Percentiles rank a stretch among this genome's conserved stretches.
These are phyloP conservation scores for Whalleya microplaca DNA, from an alignment of 2,329 filamentous ascomycete species.

Conservation along the genomic window DNA sequence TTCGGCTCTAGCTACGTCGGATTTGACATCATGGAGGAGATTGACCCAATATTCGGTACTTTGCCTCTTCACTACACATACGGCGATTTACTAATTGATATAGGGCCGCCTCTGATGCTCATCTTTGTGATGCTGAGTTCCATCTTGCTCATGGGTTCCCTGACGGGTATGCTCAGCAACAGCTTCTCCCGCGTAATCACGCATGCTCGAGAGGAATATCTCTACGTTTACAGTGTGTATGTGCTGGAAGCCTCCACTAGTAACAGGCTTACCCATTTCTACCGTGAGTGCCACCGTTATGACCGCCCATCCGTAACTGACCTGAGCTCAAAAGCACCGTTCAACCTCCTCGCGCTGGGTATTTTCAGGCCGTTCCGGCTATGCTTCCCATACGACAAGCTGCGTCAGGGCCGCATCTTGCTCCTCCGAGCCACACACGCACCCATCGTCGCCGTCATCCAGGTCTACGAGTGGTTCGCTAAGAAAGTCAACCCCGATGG, in stretches of 20 bases:
- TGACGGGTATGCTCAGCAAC: constrained; percentile 79
- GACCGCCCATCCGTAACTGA: background rate
- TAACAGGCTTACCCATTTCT: constrained; percentile 71
- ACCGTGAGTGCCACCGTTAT: constrained; percentile 43
- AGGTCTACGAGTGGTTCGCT: constrained; percentile 63
- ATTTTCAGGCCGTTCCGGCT: constrained; percentile 74
- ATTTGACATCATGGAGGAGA: constrained; percentile 68
- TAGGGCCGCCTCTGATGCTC: constrained; percentile 64
- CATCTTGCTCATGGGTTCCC: constrained; percentile 76
- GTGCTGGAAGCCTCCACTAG: constrained; percentile 69
- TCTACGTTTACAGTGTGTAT: constrained; percentile 73
- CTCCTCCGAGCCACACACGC: constrained; percentile 67
- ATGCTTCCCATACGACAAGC: constrained; percentile 65
- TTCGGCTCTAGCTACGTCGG: constrained; percentile 77
- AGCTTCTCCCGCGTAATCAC: constrained; percentile 69
- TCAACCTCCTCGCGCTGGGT: constrained; percentile 74
- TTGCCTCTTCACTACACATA: background rate
- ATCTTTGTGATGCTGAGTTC: constrained; percentile 78
- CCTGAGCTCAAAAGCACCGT: constrained; percentile 48
- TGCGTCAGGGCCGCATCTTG: constrained; percentile 64
- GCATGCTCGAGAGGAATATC: constrained; percentile 73
- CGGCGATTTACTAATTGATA: background rate
- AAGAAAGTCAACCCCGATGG: constrained; percentile 45
- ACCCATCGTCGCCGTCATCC: constrained; percentile 71
- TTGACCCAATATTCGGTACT: constrained; percentile 57